A percentile compares a stretch with the other conserved stretches of the same genome.
Conservation (phyloP, 805 yeast genomes). For the Schizosaccharomyces octosporus region DNA sequence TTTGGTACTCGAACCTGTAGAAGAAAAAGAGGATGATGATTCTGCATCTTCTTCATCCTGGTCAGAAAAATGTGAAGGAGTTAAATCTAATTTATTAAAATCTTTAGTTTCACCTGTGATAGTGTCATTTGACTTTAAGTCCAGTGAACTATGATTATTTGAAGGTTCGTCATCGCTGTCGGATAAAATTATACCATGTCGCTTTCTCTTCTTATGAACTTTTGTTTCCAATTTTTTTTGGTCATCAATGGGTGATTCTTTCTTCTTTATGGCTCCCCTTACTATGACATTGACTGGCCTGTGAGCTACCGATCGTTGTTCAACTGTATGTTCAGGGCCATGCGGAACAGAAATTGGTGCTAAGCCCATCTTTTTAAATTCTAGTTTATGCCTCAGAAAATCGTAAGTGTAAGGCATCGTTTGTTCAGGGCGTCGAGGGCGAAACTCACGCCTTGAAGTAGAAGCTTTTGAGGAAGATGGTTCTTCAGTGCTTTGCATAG, state of each 20-base stretch:
- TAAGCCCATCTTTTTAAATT: not conserved
- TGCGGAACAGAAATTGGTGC: not conserved
- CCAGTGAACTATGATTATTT: not conserved
- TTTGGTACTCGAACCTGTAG: too few species aligned
- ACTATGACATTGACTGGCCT: not conserved
- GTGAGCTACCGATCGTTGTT: not conserved
- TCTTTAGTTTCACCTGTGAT: not conserved
- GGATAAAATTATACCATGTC: too few species aligned
- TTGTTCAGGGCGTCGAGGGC: slow-evolving; percentile 1
- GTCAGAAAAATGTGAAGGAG: not conserved
- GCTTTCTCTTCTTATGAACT: too few species aligned
- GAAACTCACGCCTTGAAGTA: not conserved
- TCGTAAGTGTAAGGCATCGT: not conserved
- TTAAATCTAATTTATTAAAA: not conserved
- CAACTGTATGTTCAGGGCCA: not conserved
- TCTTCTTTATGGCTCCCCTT: not conserved
- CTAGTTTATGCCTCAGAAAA: not conserved
- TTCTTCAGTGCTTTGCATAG: not conserved
- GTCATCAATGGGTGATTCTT: too few species aligned
- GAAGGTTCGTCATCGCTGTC: not conserved
- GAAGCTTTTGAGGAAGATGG: not conserved
- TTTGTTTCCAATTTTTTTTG: too few species aligned
- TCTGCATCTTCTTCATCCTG: not conserved
- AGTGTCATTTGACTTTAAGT: not conserved
- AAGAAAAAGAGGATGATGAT: not conserved